phyloP scores from a whole-genome alignment of 73 alveolate species.

The Paramecium bursaria region DNA sequence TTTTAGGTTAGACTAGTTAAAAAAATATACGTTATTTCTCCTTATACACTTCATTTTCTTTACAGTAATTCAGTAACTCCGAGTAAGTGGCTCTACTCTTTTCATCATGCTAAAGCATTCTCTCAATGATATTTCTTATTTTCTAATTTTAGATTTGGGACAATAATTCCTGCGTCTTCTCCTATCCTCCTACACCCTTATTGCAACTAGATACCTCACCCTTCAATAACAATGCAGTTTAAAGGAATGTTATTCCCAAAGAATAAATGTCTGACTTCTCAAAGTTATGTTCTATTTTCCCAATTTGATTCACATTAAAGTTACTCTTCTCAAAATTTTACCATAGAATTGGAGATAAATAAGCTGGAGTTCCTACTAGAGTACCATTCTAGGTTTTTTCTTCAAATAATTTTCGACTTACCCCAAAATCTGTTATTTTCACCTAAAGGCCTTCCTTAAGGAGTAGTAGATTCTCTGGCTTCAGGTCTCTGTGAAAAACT shows the following conservation, averaged over 20 bases:
- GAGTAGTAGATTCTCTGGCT: conserved; percentile 39
- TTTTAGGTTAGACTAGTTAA: background rate
- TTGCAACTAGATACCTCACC: too few species aligned
- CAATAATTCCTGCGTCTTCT: background rate
- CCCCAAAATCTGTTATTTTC: conserved; percentile 35
- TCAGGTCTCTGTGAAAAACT: conserved; percentile 42
- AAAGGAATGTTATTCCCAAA: conserved; percentile 6
- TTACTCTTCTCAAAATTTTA: background rate
- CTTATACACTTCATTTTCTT: background rate
- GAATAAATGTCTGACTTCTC: conserved; percentile 54
- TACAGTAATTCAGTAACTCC: background rate
- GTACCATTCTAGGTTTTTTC: conserved; percentile 50
- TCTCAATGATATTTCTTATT: background rate
- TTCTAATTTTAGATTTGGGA: background rate
- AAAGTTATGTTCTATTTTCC: conserved; percentile 12
- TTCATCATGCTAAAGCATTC: background rate
- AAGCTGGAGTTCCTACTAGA: conserved; percentile 48
- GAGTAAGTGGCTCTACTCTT: background rate
- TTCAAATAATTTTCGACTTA: background rate
- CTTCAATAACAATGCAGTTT: conserved; percentile 18
- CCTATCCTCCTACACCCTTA: background rate
- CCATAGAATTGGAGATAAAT: conserved; percentile 51
- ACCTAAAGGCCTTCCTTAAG: background rate
- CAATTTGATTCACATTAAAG: background rate
- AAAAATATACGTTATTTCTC: background rate